These are phyloP conservation scores for Eucalyptus cladocalyx DNA, from an alignment of 345 rosid genomes.

Conservation along the genomic window DNA sequence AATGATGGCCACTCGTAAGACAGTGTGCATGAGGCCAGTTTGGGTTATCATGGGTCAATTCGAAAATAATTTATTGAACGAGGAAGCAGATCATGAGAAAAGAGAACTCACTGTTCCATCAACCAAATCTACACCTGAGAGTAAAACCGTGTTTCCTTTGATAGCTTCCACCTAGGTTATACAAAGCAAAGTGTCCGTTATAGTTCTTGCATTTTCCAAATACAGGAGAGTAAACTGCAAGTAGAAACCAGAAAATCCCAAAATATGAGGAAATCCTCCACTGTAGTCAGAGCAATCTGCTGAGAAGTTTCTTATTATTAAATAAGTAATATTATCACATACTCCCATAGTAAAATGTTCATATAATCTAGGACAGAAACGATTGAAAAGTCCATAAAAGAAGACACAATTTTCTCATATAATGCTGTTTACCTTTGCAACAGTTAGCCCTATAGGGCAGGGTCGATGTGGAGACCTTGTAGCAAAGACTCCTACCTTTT, in stretches of 20 bases:
- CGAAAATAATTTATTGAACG: neutral
- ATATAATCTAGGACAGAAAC: neutral
- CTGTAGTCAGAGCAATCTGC: neutral
- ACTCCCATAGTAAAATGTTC: neutral
- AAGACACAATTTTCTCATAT: neutral
- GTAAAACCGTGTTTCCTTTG: slow-evolving; percentile 52
- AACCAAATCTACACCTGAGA: slow-evolving; percentile 90
- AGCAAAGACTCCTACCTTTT: slow-evolving; percentile 75
- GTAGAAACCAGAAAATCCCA: neutral
- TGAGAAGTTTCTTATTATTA: neutral
- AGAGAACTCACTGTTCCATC: slow-evolving; percentile 77
- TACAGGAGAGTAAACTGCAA: neutral
- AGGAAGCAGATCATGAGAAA: neutral
- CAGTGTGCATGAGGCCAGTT: neutral
- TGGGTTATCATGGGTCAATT: neutral
- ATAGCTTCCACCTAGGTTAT: slow-evolving; percentile 63
- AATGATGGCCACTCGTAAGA: neutral
- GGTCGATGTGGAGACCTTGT: slow-evolving; percentile 91
- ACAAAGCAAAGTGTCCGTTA: neutral
- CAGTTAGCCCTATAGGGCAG: slow-evolving; percentile 88
- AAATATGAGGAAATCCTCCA: neutral
- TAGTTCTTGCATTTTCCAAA: neutral
- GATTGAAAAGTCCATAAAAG: neutral
- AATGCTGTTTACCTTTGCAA: slow-evolving; percentile 57
- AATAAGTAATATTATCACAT: neutral